Evolutionary conservation across 164 flowering plant species (phyloP).

Genomic region (Vitis labrusca): DNA sequence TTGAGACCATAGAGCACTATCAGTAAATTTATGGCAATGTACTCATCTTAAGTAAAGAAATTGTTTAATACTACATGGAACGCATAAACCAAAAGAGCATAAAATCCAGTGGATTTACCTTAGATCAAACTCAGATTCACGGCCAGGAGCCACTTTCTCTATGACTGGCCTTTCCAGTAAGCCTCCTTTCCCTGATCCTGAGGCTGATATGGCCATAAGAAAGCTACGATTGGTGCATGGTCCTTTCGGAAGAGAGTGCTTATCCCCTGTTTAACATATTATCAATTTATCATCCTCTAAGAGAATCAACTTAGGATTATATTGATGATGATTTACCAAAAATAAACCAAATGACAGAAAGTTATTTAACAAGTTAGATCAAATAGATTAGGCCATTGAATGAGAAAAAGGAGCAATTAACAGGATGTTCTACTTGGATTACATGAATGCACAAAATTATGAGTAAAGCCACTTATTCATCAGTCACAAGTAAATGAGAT

Average conservation of each 20-base stretch:
- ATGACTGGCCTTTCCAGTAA: constrained; percentile 60
- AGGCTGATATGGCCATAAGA: constrained; percentile 36
- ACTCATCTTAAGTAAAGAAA: not conserved
- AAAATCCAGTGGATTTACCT: constrained; percentile 33
- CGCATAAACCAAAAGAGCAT: not conserved
- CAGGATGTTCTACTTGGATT: no score
- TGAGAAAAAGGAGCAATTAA: no score
- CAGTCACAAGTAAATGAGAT: no score
- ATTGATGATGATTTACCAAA: not conserved
- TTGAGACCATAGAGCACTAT: not conserved
- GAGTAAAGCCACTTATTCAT: no score
- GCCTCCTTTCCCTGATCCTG: constrained; percentile 61
- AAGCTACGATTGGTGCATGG: constrained; percentile 36
- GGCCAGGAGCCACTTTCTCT: constrained; percentile 65
- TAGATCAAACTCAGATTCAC: constrained; percentile 66
- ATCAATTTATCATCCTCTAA: constrained; percentile 5
- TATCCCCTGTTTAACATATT: constrained; percentile 45
- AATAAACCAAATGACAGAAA: not conserved
- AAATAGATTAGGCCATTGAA: not conserved
- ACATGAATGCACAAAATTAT: no score
- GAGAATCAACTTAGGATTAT: constrained; percentile 3
- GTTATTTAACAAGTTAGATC: constrained; percentile 1
- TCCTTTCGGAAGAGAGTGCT: constrained; percentile 35
- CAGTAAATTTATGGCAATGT: not conserved
- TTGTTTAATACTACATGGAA: not conserved